phyloP scores from a whole-genome alignment of 768 basidiomycete genomes.

The Pleurotus cornucopiae region DNA sequence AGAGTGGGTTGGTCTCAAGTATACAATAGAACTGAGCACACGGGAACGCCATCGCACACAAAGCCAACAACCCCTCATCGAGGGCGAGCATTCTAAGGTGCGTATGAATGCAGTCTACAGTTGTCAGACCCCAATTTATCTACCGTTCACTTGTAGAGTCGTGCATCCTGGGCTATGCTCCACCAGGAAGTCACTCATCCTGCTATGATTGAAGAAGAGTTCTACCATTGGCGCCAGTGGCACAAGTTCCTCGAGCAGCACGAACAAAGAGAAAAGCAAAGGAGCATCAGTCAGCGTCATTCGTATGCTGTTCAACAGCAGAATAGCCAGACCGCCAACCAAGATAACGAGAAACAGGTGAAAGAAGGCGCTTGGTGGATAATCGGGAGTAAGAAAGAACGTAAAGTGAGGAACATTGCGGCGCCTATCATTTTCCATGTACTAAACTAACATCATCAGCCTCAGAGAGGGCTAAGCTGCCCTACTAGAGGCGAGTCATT shows the following conservation, averaged over 20 bases:
- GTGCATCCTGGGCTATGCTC: constrained; percentile 40
- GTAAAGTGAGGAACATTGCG: too few relatives aligned
- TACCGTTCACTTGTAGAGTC: constrained; percentile 24
- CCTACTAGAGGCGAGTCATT: too few relatives aligned
- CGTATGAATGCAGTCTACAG: constrained; percentile 1
- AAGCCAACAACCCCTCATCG: constrained; percentile 19
- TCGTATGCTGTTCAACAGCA: background rate
- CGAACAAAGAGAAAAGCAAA: constrained; percentile 27
- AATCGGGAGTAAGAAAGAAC: background rate
- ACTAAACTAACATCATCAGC: too few relatives aligned
- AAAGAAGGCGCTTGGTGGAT: constrained; percentile 6
- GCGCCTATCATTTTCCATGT: too few relatives aligned
- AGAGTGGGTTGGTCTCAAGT: constrained; percentile 42
- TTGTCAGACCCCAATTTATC: background rate
- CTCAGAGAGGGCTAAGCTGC: too few relatives aligned
- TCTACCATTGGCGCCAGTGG: constrained; percentile 40
- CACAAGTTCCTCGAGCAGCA: constrained; percentile 36
- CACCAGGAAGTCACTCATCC: constrained; percentile 34
- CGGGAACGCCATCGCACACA: constrained; percentile 29
- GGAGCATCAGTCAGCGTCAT: constrained; percentile 5
- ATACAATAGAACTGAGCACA: constrained; percentile 37
- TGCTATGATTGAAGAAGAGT: constrained; percentile 35
- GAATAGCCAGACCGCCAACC: background rate
- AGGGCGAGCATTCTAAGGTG: constrained; percentile 36
- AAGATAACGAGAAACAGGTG: too few relatives aligned